Conservation (phyloP, 371 early-diverging fungal species). For the Apophysomyces trapeziformis region DNA sequence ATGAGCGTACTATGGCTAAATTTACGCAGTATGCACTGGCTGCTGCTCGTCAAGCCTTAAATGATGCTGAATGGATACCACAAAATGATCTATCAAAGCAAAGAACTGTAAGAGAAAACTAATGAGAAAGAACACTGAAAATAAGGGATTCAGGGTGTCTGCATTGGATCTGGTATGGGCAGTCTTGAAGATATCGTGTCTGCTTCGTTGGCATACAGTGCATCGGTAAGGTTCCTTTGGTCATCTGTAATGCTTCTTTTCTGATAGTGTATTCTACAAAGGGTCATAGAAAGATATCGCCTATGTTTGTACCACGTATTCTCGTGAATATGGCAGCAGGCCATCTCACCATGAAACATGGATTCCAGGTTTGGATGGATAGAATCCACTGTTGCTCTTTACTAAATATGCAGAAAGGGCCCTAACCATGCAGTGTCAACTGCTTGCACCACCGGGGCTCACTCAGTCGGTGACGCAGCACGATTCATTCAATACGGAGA, state of each 20-base stretch:
- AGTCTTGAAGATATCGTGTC: constrained; percentile 82
- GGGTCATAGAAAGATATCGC: constrained; percentile 82
- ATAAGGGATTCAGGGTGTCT: constrained; percentile 69
- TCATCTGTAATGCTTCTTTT: not conserved
- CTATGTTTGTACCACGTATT: constrained; percentile 90
- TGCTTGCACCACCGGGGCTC: constrained; percentile 96
- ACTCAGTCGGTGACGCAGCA: constrained; percentile 92
- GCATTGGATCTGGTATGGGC: constrained; percentile 93
- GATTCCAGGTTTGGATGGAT: constrained; percentile 62
- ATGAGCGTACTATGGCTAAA: constrained; percentile 75
- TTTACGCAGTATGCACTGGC: constrained; percentile 90
- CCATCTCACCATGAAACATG: constrained; percentile 87
- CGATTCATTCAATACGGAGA: constrained; percentile 91
- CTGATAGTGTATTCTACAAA: constrained; percentile 23
- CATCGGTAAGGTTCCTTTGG: constrained; percentile 46
- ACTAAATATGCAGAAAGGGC: constrained; percentile 52
- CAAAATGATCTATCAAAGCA: constrained; percentile 59
- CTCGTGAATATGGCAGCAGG: constrained; percentile 96
- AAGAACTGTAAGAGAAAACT: constrained; percentile 47
- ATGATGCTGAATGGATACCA: constrained; percentile 78
- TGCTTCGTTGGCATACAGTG: constrained; percentile 56
- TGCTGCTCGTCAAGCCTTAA: constrained; percentile 86
- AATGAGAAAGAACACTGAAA: constrained; percentile 10
- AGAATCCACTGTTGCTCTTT: not conserved
- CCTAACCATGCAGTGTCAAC: constrained; percentile 94